phyloP scores from a whole-genome alignment of 176 grass and related monocot genomes.

The Themeda triandra region DNA sequence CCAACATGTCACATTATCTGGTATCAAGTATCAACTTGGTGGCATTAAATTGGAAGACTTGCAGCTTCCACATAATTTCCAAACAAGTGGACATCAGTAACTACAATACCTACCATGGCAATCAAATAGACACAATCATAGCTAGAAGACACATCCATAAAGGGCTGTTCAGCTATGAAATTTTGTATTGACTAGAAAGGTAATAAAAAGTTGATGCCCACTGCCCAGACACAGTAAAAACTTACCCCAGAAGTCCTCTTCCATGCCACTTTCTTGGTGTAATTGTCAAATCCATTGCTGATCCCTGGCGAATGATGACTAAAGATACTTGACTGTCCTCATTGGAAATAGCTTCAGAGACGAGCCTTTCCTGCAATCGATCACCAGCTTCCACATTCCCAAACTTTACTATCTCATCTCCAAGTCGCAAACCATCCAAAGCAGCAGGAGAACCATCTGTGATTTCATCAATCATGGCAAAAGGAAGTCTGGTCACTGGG shows the following conservation, averaged over 20 bases:
- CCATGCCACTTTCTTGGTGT: slow-evolving; percentile 88
- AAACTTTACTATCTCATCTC: slow-evolving; percentile 92
- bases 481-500: slow-evolving; percentile 51
- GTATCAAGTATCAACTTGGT: not conserved
- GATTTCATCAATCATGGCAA: slow-evolving; percentile 92
- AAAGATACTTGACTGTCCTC: slow-evolving; percentile 54
- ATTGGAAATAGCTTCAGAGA: slow-evolving; percentile 67
- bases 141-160: not conserved
- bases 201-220: not conserved
- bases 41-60: not conserved
- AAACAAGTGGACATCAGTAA: not conserved
- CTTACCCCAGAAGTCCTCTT: slow-evolving; percentile 85
- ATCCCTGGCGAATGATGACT: slow-evolving; percentile 58
- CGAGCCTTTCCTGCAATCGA: slow-evolving; percentile 69
- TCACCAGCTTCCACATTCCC: slow-evolving; percentile 73
- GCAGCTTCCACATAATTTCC: not conserved
- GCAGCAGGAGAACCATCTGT: slow-evolving; percentile 75
- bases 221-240: slow-evolving; percentile 2
- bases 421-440: slow-evolving; percentile 73
- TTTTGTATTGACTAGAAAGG: not conserved
- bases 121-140: not conserved
- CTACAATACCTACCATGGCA: not conserved
- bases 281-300: slow-evolving; percentile 52
- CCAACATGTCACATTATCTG: not conserved
- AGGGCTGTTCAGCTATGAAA: not conserved